Evolutionary conservation across 1,139 yeast genomes (phyloP), one percentile per base, ranked within the genome.

Genomic region (Spencermartinsiella ligniputridi): DNA sequence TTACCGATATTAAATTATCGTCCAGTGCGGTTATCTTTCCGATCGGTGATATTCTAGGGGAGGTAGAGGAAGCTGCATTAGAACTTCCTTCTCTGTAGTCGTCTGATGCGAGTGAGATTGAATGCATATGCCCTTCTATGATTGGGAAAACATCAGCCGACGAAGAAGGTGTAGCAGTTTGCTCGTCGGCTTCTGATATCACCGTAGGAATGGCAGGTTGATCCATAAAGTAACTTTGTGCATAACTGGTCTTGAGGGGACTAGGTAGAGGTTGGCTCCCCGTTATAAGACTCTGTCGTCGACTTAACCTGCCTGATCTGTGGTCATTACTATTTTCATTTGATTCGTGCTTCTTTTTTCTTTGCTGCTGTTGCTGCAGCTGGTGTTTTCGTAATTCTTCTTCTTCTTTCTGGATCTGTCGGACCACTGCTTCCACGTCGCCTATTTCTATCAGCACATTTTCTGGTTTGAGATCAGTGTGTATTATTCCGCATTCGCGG

Each of bases 391-490:
- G 25, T 22, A 50, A 46, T 13, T 42, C 43, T 35, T 58, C 61
- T 40, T 57, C 76, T 41, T 79, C 75, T 43, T 74, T 73, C 53
- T 78, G 84, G 2, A 80, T 72, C 57, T 74, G 69, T 44, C 71
- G 66, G 22, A 86, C 81, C 52, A 85, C 76, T 48, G 74, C 76
- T 56, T 83, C 89, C 27, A 83, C 90, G 55, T 86, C 88, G 33
- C 82, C 83, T 48, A 87, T 82, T 57, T 84, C 89, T 40, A 87
- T 75, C 51, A 88, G 68, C n/a, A 88, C 83, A 61, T 88, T 88
- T 62, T 88, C 96, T 0, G 96, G 96, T 63, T 88, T 88, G 50
- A 88, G 70, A 60, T 88, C 96, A 0, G 96, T 88, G 65, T 88
- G 96, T 48, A 88, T 84, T 29, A 88, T 82, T n/a, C 95, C 96